Percentiles rank a stretch among this genome's conserved stretches.
phyloP scores from a whole-genome alignment of 2,329 filamentous ascomycete genomes.

The Periconia macrospinosa region DNA sequence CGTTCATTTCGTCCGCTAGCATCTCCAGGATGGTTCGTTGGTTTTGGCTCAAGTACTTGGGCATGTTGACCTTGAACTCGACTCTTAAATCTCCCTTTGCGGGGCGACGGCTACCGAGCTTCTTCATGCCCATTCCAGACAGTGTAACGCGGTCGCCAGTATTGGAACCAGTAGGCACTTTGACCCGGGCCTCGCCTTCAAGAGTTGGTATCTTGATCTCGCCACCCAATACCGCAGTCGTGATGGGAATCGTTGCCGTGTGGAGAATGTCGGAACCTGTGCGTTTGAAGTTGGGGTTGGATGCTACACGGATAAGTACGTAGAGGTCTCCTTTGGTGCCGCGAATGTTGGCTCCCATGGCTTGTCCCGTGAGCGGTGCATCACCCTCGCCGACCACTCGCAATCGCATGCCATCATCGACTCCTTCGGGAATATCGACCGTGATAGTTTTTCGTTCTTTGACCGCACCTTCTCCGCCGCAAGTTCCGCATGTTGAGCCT shows the following conservation, averaged over 20 bases:
- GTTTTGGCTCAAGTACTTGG: conserved; percentile 88
- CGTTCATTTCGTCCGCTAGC: conserved; percentile 92
- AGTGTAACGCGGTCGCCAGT: conserved; percentile 92
- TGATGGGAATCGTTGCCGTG: conserved; percentile 87
- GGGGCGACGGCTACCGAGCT: conserved; percentile 66
- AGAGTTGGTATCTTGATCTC: conserved; percentile 88
- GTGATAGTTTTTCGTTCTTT: conserved; percentile 81
- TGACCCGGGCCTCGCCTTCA: conserved; percentile 86
- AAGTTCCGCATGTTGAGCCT: conserved; percentile 79
- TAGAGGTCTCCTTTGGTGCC: conserved; percentile 85
- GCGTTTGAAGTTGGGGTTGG: conserved; percentile 86
- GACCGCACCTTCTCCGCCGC: conserved; percentile 80
- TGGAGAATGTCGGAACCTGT: conserved; percentile 89
- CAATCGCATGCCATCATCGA: conserved; percentile 95
- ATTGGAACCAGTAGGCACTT: conserved; percentile 85
- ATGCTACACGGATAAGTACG: conserved; percentile 84
- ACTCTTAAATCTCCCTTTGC: conserved; percentile 82
- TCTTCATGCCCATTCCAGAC: conserved; percentile 90
- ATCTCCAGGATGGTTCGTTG: conserved; percentile 93
- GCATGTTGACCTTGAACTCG: conserved; percentile 94
- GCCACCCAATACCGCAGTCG: conserved; percentile 88
- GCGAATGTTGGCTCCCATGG: conserved; percentile 63
- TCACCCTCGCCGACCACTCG: conserved; percentile 86
- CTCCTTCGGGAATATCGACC: conserved; percentile 90
- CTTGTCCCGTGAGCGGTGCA: conserved; percentile 74